Evolutionary conservation across 208 protist species (phyloP), one percentile per base, ranked within the genome.

Genomic region (Crithidia sp.): DNA sequence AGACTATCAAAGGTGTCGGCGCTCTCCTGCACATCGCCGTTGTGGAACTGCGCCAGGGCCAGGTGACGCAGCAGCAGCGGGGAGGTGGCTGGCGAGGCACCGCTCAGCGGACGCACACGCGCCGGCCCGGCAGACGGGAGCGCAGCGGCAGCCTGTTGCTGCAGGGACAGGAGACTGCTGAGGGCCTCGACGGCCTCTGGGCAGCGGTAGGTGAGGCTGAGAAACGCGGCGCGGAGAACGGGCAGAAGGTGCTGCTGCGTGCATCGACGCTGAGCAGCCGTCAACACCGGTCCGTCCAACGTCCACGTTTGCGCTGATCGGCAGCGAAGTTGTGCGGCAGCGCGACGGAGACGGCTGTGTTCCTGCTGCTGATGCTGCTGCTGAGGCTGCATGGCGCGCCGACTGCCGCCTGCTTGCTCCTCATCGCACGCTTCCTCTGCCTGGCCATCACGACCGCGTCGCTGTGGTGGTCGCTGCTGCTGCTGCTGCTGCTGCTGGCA

Each of bases 21-120:
- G 37, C 83, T 79, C 49, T 81, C 85, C 68, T 82, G 78, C 45
- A 94, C 82, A 72, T 90, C 83, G 40, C 91, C 91, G 57, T 88
- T 81, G 67, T 95, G 91, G 71, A 95, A 95, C 57, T 67, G 77
- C 12, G 88, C 79, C 45, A 95, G 84, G 2, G 82, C 88, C 12
- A 87, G 76, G n/a, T 87, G 81, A 10, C 79, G 72, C 40, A 85
- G 71, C 63, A 81, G 75, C 84, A 81, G 90, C 50, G 80, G 70
- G 17, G 84, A 85, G 28, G 68, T 53, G 7, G 58, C 8, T 39
- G 49, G 74, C 76, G 53, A 69, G 60, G 56, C 74, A 63, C 43
- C 54, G 36, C 52, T 12, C 62, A 47, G 49, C 39, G 40, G 40
- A 19, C 14, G 52, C 28, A 36, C 49, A 39, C 62, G 63, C 19